Evolutionary conservation across 768 basidiomycete genomes (phyloP), one percentile per base, ranked within the genome.

Genomic region (Hypholoma fasciculare): DNA sequence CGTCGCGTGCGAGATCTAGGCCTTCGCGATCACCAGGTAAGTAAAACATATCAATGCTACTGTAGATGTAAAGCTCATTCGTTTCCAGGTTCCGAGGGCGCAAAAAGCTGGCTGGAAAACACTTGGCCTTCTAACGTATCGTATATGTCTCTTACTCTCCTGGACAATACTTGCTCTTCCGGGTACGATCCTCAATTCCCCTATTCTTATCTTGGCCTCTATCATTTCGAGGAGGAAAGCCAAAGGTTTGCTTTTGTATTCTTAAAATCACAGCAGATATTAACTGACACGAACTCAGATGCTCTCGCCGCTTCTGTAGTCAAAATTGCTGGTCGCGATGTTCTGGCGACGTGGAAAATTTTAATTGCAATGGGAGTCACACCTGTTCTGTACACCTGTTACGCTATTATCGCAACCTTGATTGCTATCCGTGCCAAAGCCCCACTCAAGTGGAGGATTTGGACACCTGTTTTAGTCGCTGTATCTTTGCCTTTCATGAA

Each of bases 301-400:
- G 96, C 96, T 6, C 87, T 98, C 58, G 96, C 96, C 30, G 94
- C 90, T 2, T 98, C 96, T 7, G 86, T 85, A 4, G 96, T 98
- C 69, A 98, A 98, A 75, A 86, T 98, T 52, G 92, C 92, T 17
- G 96, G 88, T n/a, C 84, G 92, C 40, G 96, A 98, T 65, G 96
- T 98, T n/a, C 78, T 98, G 16, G 95, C 94, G 0, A 95, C 95
- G 4, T 98, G 96, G 96, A 98, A 98, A 71, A 87, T 98, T 36
- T 82, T 98, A 30, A 94, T 98, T 55, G 95, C 94, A 3, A 77
- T 98, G 55, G 96, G 88, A n/a, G 78, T 92, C 40, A 89, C 94
- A 4, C 96, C 96, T 9, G 76, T 96, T 6, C 74, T 98, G 38
- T 98, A 96, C 76, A 71, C 82, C 4, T 73, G 91, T 64, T 98